Base-by-base conservation (phyloP, 2,329 filamentous ascomycete genomes). In the Aspergillus bombycis region DNA sequence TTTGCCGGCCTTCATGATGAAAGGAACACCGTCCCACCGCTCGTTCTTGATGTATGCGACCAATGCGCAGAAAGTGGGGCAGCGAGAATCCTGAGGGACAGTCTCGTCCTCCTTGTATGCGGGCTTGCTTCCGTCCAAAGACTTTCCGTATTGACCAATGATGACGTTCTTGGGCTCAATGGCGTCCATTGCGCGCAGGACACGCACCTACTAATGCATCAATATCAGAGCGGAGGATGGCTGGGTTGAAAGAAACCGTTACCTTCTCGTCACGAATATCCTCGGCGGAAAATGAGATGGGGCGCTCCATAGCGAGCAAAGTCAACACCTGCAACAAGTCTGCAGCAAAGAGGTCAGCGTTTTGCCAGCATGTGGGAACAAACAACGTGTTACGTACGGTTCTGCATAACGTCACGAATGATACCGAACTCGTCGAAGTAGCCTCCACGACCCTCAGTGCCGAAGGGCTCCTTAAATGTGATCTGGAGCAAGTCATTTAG, bases 341-440 rank as follows among this genome's bases (percentile, higher is more conserved):
- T 86, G 28, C n/a, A 41, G 28, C n/a, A 64, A 26, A 56, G 23
- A 61, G 57, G 75, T 65, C 70, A 75, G 66, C 55, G 19, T 34
- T 55, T 14, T n/a, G 53, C 21, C 14, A 16, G 16, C 16, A n/a
- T 4, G n/a, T 34, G 14, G 14, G 19, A 26, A 19, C 10, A 36
- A 34, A 9, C 19, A 32, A 48, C 6, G 26, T 8, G 26, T n/a
- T 38, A 80, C 84, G 71, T 73, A 86, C 84, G 95, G 86, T 99
- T 99, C 83, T 99, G 95, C 95, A 99, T 98, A 71, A 99, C 95
- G 84, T 99, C 96, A 77, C 96, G 93, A 75, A 99, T 93, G 80
- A 99, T 99, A 76, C 95, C 96, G 74, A 99, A 99, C 83, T 99
- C 95, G 77, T 99, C 96, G 77, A 99, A 99, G 84, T 99, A 99